phyloP scores from a whole-genome alignment of 208 protist genomes.

The Trypanosoma avium region DNA sequence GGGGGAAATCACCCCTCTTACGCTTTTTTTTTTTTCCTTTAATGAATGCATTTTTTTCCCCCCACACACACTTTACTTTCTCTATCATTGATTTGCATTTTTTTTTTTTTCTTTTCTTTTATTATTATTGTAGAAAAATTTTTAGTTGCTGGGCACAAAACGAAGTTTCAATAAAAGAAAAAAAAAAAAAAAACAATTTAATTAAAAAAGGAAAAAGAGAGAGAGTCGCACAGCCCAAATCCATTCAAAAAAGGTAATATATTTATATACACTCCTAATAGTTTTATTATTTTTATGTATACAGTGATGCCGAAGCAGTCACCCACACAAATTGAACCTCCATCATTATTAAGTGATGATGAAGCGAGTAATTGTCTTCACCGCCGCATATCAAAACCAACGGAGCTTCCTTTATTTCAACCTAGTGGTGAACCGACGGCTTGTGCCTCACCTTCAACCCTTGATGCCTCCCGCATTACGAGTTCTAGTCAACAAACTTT shows the following conservation, averaged over 20 bases:
- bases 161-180: neutral
- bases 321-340: neutral
- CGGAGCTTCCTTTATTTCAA: constrained; percentile 5
- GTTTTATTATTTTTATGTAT: constrained; percentile 35
- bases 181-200: constrained; percentile 21
- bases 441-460: neutral
- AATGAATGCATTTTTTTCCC: too few species aligned
- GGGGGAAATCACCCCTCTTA: too few species aligned
- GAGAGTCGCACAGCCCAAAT: constrained; percentile 12
- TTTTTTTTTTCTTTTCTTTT: too few species aligned
- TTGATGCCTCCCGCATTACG: neutral
- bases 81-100: too few species aligned
- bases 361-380: neutral
- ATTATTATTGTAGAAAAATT: too few species aligned
- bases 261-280: constrained; percentile 1
- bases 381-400: neutral
- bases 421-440: neutral
- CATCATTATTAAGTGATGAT: neutral
- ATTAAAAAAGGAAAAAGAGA: neutral
- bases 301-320: constrained; percentile 14
- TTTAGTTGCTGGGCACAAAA: too few species aligned
- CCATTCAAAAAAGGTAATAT: neutral
- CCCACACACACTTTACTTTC: too few species aligned
- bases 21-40: too few species aligned
- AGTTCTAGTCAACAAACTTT: constrained; percentile 49